A percentile compares a stretch with the other conserved stretches of the same genome.
phyloP scores from a whole-genome alignment of 2,329 filamentous ascomycete genomes.

The Fusarium chlamydosporum region DNA sequence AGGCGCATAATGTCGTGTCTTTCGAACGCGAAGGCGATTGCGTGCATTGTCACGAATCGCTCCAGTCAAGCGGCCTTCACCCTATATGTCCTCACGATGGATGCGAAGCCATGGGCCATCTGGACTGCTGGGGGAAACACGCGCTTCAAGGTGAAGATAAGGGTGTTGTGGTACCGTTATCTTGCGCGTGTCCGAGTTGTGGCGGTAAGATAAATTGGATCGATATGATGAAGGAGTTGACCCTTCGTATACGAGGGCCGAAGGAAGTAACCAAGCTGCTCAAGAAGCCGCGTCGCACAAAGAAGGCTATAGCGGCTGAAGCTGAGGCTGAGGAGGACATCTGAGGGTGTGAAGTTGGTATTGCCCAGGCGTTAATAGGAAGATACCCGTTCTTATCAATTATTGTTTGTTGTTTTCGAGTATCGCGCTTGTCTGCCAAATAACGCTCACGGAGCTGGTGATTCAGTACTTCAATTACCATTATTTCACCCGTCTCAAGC shows the following conservation, averaged over 20 bases:
- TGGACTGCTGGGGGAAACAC: constrained; percentile 71
- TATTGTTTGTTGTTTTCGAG: too few relatives aligned
- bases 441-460: too few relatives aligned
- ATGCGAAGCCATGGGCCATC: constrained; percentile 71
- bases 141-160: constrained; percentile 59
- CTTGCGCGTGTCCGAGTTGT: constrained; percentile 81
- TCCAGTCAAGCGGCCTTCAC: constrained; percentile 67
- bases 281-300: constrained; percentile 62
- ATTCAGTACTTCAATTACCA: neutral
- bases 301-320: constrained; percentile 44
- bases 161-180: constrained; percentile 72
- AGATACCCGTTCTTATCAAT: constrained; percentile 33
- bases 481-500: neutral
- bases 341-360: constrained; percentile 9
- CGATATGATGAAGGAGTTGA: constrained; percentile 86
- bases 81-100: constrained; percentile 67
- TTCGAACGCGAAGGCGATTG: constrained; percentile 71
- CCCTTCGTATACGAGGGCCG: constrained; percentile 76
- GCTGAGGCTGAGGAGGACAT: constrained; percentile 20
- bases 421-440: too few relatives aligned
- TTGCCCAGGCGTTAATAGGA: constrained; percentile 31
- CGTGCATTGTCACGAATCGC: constrained; percentile 63
- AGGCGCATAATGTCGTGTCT: constrained; percentile 66
- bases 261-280: constrained; percentile 79
- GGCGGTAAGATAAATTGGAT: constrained; percentile 74